phyloP scores from a whole-genome alignment of 1,284 basidiomycete species.

The Cryptococcus jaspeensis region DNA sequence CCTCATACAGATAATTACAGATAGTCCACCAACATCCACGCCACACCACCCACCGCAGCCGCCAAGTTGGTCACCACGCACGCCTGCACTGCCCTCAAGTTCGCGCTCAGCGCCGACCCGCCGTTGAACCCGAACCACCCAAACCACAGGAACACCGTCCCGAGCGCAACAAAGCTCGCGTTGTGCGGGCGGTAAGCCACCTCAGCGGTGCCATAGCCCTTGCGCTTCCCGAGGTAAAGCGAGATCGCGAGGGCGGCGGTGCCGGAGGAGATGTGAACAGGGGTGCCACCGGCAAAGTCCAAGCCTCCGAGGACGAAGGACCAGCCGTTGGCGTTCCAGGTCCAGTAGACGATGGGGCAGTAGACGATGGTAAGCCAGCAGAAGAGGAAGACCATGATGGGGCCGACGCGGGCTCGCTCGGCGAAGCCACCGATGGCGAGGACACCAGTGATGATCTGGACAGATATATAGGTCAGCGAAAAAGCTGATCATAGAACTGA shows the following conservation, averaged over 20 bases:
- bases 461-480: not conserved
- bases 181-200: conserved; percentile 76
- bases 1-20: conserved; percentile 86
- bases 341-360: conserved; percentile 90
- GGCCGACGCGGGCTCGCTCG: conserved; percentile 84
- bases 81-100: conserved; percentile 84
- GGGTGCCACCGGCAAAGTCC: conserved; percentile 92
- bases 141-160: conserved; percentile 94
- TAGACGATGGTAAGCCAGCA: conserved; percentile 91
- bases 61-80: conserved; percentile 91
- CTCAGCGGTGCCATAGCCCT: conserved; percentile 88
- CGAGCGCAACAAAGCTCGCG: conserved; percentile 77
- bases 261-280: conserved; percentile 88
- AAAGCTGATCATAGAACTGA: not conserved
- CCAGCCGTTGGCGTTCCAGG: conserved; percentile 91
- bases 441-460: conserved; percentile 56
- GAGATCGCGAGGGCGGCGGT: conserved; percentile 89
- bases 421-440: conserved; percentile 89
- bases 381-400: conserved; percentile 84
- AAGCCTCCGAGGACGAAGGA: conserved; percentile 72
- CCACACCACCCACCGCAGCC: conserved; percentile 79
- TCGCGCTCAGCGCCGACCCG: conserved; percentile 65
- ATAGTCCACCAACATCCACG: conserved; percentile 95
- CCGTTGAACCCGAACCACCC: conserved; percentile 98
- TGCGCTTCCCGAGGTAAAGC: conserved; percentile 81